Conservation (phyloP, 2,329 filamentous ascomycete species). For the Cryphonectria naterciae region DNA sequence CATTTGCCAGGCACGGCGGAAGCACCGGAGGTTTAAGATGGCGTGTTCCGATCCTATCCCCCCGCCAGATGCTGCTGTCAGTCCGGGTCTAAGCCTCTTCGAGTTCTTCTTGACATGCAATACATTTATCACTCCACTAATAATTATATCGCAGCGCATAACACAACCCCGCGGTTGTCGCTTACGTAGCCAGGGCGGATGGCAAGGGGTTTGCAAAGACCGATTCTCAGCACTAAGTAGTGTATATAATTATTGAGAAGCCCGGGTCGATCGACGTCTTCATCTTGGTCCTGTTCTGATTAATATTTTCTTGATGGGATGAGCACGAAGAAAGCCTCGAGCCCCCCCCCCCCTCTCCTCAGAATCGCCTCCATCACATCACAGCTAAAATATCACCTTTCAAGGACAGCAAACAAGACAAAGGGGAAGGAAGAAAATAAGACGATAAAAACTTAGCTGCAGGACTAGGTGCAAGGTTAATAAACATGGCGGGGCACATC, state of each 20-base stretch:
- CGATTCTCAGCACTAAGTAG: not conserved
- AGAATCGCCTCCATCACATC: not conserved
- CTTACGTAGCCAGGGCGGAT: not conserved
- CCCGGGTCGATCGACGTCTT: not conserved
- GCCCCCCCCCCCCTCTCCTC: too few species aligned
- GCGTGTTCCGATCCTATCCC: slow-evolving; percentile 16
- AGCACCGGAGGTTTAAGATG: slow-evolving; percentile 9
- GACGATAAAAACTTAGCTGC: not conserved
- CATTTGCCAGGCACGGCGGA: not conserved
- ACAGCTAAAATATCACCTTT: not conserved
- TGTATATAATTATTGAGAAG: not conserved
- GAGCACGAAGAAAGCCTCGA: not conserved
- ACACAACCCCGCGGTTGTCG: not conserved
- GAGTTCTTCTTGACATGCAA: not conserved
- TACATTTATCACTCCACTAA: not conserved
- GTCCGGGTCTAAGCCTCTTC: slow-evolving; percentile 4
- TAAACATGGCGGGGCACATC: slow-evolving; percentile 26
- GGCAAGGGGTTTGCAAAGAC: not conserved
- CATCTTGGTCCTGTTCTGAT: not conserved
- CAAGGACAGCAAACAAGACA: not conserved
- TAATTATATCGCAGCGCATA: not conserved
- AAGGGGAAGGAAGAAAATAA: not conserved
- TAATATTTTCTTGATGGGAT: not conserved
- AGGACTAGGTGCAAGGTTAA: not conserved
- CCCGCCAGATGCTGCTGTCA: not conserved